Evolutionary conservation across 768 basidiomycete species (phyloP), one percentile per base, ranked within the genome.

Genomic region (Imleria badia): DNA sequence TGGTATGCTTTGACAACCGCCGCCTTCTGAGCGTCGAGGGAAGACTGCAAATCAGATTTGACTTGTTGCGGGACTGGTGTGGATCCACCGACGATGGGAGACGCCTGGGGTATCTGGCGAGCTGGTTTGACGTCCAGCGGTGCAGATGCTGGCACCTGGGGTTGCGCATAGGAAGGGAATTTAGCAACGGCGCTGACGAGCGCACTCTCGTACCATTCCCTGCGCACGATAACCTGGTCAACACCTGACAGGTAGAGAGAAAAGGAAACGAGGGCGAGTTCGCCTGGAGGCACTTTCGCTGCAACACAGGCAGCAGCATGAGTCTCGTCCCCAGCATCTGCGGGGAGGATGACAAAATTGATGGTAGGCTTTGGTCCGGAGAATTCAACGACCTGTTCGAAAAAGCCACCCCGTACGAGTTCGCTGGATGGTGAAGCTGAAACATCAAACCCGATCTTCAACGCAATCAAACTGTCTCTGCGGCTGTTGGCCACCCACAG

Each of bases 401-500:
- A 84, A 64, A 83, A 85, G 33, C 82, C 83, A 51, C 82, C 78
- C 40, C 81, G 77, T 15, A 76, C 72, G 47, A 91, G 86, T 52
- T 89, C 87, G 15, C 83, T 81, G 23, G 78, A 78, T 15, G 79
- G 70, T 38, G 80, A 80, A 39, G 80, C 77, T 22, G 82, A 76
- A 33, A 72, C 66, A 47, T 91, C 88, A 54, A 89, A 78, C 51
- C 81, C 81, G 53, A 92, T 78, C 70, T 84, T 89, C 65, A 91
- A 77, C 14, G 89, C 91, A 35, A 94, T 82, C 73, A 94, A 78
- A 69, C 90, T 92, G 55, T 91, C 89, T 22, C 91, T 81, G 42
- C 88, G 83, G 69, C 83, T 89, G 66, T 92, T 92, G 49, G 91
- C 91, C 19, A 93, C 79, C 91, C 91, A 94, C 30, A 94, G 76